phyloP scores from a whole-genome alignment of 148 eudicot species.

The Selenicereus undatus region DNA sequence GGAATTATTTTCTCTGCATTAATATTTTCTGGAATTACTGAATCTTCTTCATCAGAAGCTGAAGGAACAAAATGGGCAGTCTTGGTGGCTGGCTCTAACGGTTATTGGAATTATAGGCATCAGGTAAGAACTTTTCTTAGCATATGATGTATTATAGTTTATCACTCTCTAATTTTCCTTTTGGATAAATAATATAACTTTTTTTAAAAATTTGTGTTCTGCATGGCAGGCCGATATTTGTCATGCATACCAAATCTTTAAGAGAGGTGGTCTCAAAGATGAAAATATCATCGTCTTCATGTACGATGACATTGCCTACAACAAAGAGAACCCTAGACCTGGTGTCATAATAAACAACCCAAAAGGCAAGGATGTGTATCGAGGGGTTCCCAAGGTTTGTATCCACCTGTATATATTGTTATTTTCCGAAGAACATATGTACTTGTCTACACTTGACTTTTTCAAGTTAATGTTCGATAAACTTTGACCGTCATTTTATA shows the following conservation, averaged over 20 bases:
- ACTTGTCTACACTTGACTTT: too few relatives aligned
- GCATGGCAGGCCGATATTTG: slow-evolving; percentile 42
- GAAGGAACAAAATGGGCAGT: slow-evolving; percentile 75
- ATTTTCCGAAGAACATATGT: too few relatives aligned
- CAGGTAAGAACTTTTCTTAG: slow-evolving; percentile 41
- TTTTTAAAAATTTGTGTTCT: background rate
- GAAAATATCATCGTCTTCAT: slow-evolving; percentile 53
- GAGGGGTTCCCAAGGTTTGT: slow-evolving; percentile 33
- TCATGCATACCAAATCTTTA: slow-evolving; percentile 52
- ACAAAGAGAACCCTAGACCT: slow-evolving; percentile 27
- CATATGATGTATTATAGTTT: background rate
- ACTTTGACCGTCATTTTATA: too few relatives aligned
- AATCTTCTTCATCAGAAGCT: background rate
- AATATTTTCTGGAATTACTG: background rate
- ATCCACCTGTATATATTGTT: background rate
- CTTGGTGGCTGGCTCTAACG: slow-evolving; percentile 68
- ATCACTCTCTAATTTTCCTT: background rate
- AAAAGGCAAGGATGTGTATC: slow-evolving; percentile 26
- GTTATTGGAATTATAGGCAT: slow-evolving; percentile 71
- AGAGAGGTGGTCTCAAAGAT: slow-evolving; percentile 47
- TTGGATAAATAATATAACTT: background rate
- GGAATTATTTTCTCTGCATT: background rate
- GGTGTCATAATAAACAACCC: slow-evolving; percentile 37
- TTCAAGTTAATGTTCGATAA: too few relatives aligned
- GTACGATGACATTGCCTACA: slow-evolving; percentile 52